Evolutionary conservation across 768 basidiomycete genomes (phyloP), one percentile per base, ranked within the genome.

Genomic region (Trametes sanguinea): DNA sequence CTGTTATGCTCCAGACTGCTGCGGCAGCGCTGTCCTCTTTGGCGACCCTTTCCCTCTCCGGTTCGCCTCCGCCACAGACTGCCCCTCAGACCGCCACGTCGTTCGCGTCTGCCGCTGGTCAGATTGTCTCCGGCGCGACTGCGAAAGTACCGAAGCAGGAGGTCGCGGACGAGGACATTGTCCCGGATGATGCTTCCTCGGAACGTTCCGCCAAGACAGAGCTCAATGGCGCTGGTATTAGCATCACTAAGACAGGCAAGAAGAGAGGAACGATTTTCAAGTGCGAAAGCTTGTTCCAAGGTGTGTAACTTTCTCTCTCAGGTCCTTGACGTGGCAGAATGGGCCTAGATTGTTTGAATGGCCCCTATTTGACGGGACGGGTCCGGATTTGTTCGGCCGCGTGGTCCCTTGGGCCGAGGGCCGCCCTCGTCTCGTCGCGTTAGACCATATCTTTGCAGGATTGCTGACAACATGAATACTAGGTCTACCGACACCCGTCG

Each of bases 231-330:
- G 65, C 67, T 54, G 69, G 63, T 32, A 72, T 73, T 52, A 68
- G 71, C 35, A 72, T 75, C 54, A 68, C 62, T 13, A 69, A 69
- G 58, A 80, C 74, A 69, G 76, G 73, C 14, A 92, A 88, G 81
- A 93, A 92, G 76, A 85, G 91, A 60, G 94, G 92, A 2, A 84
- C 89, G 56, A 88, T 90, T 60, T 94, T 92, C 78, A 89, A 86
- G 64, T 98, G 95, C 76, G 95, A 98, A 78, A 92, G 87, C n/a
- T 69, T 98, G 95, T 75, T 87, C 88, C 42, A 98, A 98, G 90
- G 95, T 57, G 45, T 42, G 62, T 54, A 35, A 16, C 32, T 45
- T 17, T 35, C 22, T 22, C 22, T 61, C 40, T 33, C n/a, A 37
- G 2, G 17, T 27, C 51, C 35, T 14, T 17, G 42, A 44, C 32